Conservation (phyloP, 768 basidiomycete species). For the Lentinula lateritia region DNA sequence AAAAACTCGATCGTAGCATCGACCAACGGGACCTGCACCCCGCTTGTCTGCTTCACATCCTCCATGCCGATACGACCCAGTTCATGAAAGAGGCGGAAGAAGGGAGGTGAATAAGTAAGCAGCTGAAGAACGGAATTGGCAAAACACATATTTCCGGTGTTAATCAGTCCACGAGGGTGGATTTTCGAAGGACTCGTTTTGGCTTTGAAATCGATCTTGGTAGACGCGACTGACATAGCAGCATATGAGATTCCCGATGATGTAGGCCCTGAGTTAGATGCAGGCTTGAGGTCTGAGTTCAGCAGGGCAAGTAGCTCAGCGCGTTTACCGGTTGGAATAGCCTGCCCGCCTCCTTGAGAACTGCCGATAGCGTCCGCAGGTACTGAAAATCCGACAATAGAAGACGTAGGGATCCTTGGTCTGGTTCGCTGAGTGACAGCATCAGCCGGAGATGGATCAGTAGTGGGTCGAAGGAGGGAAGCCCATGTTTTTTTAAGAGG, state of each 20-base stretch:
- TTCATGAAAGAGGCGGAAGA: constrained; percentile 71
- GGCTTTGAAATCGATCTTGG: background rate
- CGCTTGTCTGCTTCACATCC: constrained; percentile 14
- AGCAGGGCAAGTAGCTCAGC: constrained; percentile 53
- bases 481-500: constrained; percentile 69
- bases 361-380: constrained; percentile 37
- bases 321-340: constrained; percentile 33
- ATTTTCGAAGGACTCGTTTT: constrained; percentile 22
- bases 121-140: constrained; percentile 93
- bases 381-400: constrained; percentile 70
- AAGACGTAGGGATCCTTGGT: constrained; percentile 40
- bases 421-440: constrained; percentile 38
- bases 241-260: constrained; percentile 9
- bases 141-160: constrained; percentile 97
- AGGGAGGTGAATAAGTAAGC: constrained; percentile 84
- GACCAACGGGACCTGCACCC: constrained; percentile 46
- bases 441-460: constrained; percentile 13
- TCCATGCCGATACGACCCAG: constrained; percentile 41
- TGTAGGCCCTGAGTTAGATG: constrained; percentile 8
- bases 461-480: constrained; percentile 51
- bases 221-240: constrained; percentile 11
- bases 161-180: constrained; percentile 78
- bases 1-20: constrained; percentile 71
- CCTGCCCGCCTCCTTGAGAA: constrained; percentile 11
- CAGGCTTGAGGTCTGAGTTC: constrained; percentile 25